phyloP scores from a whole-genome alignment of 129 eudicot species.

The Sambucus nigra region DNA sequence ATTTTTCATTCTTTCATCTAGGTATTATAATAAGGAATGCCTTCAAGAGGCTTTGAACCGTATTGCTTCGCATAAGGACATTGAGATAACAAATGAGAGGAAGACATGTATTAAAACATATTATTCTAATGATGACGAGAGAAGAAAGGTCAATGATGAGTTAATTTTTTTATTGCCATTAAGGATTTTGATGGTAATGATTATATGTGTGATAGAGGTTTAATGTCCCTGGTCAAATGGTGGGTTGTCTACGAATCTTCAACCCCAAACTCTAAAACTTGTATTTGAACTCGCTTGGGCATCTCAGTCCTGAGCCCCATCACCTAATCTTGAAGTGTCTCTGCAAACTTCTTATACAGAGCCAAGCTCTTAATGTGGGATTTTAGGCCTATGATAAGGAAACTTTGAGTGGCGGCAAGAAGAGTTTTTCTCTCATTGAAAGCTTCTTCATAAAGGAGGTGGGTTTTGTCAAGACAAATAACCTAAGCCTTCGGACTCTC shows the following conservation, averaged over 20 bases:
- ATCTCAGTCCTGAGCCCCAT: too few species aligned
- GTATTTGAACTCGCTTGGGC: slow-evolving; percentile 9
- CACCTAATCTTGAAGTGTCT: too few species aligned
- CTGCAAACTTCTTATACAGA: too few species aligned
- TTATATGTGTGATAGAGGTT: neutral
- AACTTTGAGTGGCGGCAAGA: too few species aligned
- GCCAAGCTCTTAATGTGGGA: too few species aligned
- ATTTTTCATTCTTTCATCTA: neutral
- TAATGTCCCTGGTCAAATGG: slow-evolving; percentile 6
- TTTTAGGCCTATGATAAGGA: too few species aligned
- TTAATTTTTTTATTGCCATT: neutral
- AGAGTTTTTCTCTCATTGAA: too few species aligned
- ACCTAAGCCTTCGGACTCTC: too few species aligned
- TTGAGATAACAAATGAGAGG: neutral
- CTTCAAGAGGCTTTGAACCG: neutral
- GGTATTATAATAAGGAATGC: slow-evolving; percentile 1
- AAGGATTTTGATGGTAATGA: neutral
- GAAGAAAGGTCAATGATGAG: neutral
- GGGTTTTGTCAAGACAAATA: too few species aligned
- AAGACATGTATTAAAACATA: neutral
- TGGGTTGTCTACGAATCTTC: slow-evolving; percentile 2
- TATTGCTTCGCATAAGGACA: neutral
- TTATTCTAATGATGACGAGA: too few species aligned
- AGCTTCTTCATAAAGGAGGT: too few species aligned
- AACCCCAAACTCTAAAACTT: slow-evolving; percentile 9